These are phyloP conservation scores for Diaporthe helianthi DNA, from an alignment of 2,329 filamentous ascomycete species.

Conservation along the genomic window DNA sequence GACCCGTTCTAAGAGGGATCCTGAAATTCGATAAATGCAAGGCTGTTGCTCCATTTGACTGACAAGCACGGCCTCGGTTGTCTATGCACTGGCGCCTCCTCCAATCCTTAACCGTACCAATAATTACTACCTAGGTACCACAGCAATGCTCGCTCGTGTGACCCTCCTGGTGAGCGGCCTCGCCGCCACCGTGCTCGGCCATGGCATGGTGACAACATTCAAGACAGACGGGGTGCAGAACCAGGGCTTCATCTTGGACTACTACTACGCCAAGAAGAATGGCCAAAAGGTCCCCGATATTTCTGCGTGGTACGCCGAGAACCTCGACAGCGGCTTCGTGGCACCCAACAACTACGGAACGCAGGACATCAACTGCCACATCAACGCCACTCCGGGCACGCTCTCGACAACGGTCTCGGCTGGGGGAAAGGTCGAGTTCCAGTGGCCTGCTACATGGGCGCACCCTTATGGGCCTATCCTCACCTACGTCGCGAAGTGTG, in stretches of 20 bases:
- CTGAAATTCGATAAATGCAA: neutral
- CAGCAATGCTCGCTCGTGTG: slow-evolving; percentile 6
- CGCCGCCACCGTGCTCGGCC: slow-evolving; percentile 40
- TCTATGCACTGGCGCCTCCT: neutral
- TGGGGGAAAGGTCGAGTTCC: slow-evolving; percentile 36
- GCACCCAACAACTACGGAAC: slow-evolving; percentile 29
- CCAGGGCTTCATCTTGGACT: slow-evolving; percentile 43
- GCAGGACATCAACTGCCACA: slow-evolving; percentile 33
- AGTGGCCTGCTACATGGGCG: slow-evolving; percentile 42
- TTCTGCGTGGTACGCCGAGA: slow-evolving; percentile 42
- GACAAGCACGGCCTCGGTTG: neutral
- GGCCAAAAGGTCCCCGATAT: slow-evolving; percentile 37
- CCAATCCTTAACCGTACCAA: neutral
- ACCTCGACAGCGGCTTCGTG: slow-evolving; percentile 38
- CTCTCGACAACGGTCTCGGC: slow-evolving; percentile 31
- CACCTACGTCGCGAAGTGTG: slow-evolving; percentile 42
- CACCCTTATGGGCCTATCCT: slow-evolving; percentile 42
- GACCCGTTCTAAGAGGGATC: neutral
- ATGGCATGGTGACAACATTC: slow-evolving; percentile 58
- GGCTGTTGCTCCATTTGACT: neutral
- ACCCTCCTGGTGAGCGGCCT: slow-evolving; percentile 29
- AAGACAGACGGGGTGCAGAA: slow-evolving; percentile 51
- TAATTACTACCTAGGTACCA: no score
- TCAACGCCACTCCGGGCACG: slow-evolving; percentile 29
- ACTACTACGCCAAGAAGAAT: slow-evolving; percentile 44